A percentile compares a stretch with the other conserved stretches of the same genome.
Evolutionary conservation across 805 yeast species (phyloP).

Genomic region (Ascoidea rubescens): DNA sequence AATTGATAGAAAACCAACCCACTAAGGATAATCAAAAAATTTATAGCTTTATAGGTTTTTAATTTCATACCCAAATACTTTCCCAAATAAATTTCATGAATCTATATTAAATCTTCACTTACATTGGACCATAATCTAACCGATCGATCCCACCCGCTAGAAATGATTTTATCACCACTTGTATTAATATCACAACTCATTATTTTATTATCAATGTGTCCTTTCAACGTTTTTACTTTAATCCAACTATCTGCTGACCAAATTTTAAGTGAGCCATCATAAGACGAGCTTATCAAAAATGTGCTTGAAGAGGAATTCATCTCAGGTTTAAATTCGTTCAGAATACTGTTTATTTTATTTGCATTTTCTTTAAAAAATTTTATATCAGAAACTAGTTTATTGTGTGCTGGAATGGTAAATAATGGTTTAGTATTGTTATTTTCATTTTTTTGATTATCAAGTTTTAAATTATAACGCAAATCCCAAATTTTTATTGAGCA

Average conservation of each 20-base stretch:
- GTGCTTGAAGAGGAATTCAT: constrained; percentile 25
- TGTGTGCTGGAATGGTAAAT: constrained; percentile 59
- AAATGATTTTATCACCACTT: constrained; percentile 30
- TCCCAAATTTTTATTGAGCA: constrained; percentile 80
- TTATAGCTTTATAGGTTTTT: too few species aligned
- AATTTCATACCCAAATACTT: too few species aligned
- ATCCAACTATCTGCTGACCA: constrained; percentile 67
- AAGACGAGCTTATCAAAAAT: constrained; percentile 46
- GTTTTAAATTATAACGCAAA: constrained; percentile 32
- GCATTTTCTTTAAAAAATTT: constrained; percentile 27
- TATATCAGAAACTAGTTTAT: constrained; percentile 54
- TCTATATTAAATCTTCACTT: constrained; percentile 1
- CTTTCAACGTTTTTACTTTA: constrained; percentile 33
- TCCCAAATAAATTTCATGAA: too few species aligned
- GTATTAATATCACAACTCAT: constrained; percentile 49
- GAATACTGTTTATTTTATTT: constrained; percentile 1
- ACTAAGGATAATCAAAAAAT: too few species aligned
- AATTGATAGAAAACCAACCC: too few species aligned
- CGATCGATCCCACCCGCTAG: constrained; percentile 79
- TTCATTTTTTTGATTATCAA: constrained; percentile 8
- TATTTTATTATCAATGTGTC: constrained; percentile 48
- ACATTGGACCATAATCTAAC: constrained; percentile 46
- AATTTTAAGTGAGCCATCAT: constrained; percentile 52
- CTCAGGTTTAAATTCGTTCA: not conserved
- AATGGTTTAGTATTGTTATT: constrained; percentile 7